A percentile compares a stretch with the other conserved stretches of the same genome.
Evolutionary conservation across 1,284 basidiomycete species (phyloP).

Genomic region (Ceratobasidium sp.): DNA sequence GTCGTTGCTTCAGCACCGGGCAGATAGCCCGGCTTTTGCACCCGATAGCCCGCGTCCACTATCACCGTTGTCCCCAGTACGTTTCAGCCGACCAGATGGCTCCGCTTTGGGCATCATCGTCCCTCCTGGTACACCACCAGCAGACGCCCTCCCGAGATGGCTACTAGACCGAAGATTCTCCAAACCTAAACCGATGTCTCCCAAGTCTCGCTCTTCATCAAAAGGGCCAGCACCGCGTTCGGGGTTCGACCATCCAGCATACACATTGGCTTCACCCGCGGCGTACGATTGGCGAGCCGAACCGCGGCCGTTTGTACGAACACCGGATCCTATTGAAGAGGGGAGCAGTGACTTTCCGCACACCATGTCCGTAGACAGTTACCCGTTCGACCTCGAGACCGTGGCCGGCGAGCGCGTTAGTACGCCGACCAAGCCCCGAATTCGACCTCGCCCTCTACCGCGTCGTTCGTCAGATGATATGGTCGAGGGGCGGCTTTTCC

Average conservation of each 20-base stretch:
- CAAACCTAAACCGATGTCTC: neutral
- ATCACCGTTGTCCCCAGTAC: constrained; percentile 34
- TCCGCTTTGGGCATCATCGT: constrained; percentile 41
- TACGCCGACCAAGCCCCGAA: constrained; percentile 20
- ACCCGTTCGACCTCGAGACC: constrained; percentile 23
- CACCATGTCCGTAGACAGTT: constrained; percentile 22
- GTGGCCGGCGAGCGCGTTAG: constrained; percentile 31
- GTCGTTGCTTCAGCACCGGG: constrained; percentile 29
- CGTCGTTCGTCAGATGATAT: constrained; percentile 38
- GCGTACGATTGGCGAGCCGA: constrained; percentile 14
- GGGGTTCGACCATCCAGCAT: constrained; percentile 6
- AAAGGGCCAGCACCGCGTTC: constrained; percentile 8
- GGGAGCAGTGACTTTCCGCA: neutral
- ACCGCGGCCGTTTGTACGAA: constrained; percentile 20
- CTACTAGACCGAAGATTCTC: constrained; percentile 23
- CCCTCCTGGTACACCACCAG: constrained; percentile 34
- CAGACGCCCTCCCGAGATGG: constrained; percentile 35
- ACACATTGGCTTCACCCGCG: constrained; percentile 16
- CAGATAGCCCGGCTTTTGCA: constrained; percentile 22
- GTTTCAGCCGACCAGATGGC: constrained; percentile 31
- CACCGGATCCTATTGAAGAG: constrained; percentile 17
- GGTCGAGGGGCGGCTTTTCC: constrained; percentile 33
- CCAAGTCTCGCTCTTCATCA: constrained; percentile 21
- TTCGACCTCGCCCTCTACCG: constrained; percentile 36
- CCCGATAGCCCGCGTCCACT: constrained; percentile 29